Percentiles rank a stretch among this genome's conserved stretches.
phyloP scores from a whole-genome alignment of 2,329 filamentous ascomycete species.

The Xylariaceae sp. region DNA sequence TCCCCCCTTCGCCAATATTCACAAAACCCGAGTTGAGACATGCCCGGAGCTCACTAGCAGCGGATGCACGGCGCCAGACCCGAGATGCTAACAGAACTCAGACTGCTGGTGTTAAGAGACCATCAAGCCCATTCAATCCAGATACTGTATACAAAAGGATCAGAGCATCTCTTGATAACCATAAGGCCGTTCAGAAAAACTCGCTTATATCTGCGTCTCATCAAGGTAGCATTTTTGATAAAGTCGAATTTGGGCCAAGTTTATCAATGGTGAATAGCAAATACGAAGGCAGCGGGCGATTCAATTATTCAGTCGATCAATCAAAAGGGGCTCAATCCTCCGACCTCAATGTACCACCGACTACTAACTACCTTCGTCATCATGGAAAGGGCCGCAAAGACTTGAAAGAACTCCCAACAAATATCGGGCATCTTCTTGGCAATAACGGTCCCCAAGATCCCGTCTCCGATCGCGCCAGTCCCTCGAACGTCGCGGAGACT shows the following conservation, averaged over 20 bases:
- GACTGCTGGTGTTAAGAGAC: conserved; percentile 48
- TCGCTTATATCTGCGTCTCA: conserved; percentile 33
- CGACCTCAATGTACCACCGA: conserved; percentile 43
- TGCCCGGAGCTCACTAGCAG: conserved; percentile 56
- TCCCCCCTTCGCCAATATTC: conserved; percentile 44
- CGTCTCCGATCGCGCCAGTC: conserved; percentile 42
- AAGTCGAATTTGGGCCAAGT: conserved; percentile 55
- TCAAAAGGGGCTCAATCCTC: conserved; percentile 36
- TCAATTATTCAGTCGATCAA: conserved; percentile 47
- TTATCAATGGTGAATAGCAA: conserved; percentile 60
- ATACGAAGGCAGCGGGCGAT: conserved; percentile 59
- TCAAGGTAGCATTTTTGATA: conserved; percentile 55
- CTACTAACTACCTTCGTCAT: conserved; percentile 52
- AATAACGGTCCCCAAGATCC: conserved; percentile 41
- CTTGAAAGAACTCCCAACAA: conserved; percentile 40
- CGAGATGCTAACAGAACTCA: conserved; percentile 35
- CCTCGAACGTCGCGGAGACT: conserved; percentile 43
- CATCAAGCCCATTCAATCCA: conserved; percentile 60
- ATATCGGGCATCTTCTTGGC: conserved; percentile 42
- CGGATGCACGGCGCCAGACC: conserved; percentile 39
- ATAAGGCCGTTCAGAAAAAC: conserved; percentile 28
- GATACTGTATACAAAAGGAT: conserved; percentile 63
- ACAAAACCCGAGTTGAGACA: conserved; percentile 63
- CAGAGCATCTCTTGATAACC: conserved; percentile 47
- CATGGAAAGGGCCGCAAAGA: conserved; percentile 47